Evolutionary conservation across 192 early-diverging fungal species (phyloP), one percentile per base, ranked within the genome.

Genomic region (Coemansia sp.): DNA sequence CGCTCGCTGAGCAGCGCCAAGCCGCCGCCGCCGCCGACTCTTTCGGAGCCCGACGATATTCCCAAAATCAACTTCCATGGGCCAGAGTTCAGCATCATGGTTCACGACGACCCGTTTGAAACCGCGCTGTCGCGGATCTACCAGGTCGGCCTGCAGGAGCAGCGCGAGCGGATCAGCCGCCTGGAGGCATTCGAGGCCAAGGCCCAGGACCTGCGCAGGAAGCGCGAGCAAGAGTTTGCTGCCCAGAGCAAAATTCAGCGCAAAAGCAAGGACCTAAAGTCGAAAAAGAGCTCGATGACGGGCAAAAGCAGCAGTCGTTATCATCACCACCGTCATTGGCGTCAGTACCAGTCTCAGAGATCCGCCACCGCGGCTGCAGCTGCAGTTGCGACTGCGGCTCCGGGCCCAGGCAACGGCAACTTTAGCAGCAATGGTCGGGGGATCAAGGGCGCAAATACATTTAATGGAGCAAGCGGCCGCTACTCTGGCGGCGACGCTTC

Each of bases 21-120:
- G 51, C 72, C 78, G 3, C 42, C 59, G 1, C 53, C 63, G 6
- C 70, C 77, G n/a, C 72, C 65, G 0, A 52, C 65, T 2, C 55
- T 83, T 24, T 13, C n/a, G 1, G 67, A 64, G 58, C 73, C 82
- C 0, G 74, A 80, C 16, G 72, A 75, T 22, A 67, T 83, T 4
- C 82, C 82, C 0, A 74, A 71, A 0, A 66, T 83, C 34, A 65
- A 67, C 27, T 67, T 83, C 18, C 71, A 74, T 28, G 74, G 71
- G 0, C 68, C 68, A 25, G 62, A 74, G 56, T 71, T 79, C 24
- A 69, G 50, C n/a, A 56, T 78, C 55, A 68, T 74, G 67, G 56
- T 83, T 2, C 78, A 83, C 49, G 82, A 83, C 20, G 82, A 83
- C 36, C 82, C 82, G 18, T 72, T 83, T 57, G 82, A 83, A 56